phyloP scores from a whole-genome alignment of 768 basidiomycete genomes.

The Kwoniella sp. region DNA sequence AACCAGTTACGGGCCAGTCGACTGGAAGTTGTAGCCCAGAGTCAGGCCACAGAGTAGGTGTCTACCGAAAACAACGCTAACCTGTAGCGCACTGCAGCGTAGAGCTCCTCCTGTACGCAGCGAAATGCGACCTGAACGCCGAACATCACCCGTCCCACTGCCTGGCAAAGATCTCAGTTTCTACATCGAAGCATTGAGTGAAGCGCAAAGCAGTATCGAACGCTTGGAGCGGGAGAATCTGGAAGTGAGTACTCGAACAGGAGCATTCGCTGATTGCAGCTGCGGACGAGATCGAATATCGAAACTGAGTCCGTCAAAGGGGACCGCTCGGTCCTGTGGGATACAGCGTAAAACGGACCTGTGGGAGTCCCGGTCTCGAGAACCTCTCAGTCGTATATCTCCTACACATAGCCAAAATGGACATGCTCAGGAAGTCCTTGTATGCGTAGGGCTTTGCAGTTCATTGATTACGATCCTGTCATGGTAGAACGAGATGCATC shows the following conservation, averaged over 20 bases:
- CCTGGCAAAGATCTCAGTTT: not conserved
- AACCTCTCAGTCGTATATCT: too few species aligned
- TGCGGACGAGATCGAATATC: not conserved
- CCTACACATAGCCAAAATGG: too few species aligned
- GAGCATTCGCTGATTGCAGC: not conserved
- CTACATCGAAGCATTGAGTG: slow-evolving; percentile 15
- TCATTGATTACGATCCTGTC: too few species aligned
- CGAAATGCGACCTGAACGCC: slow-evolving; percentile 6
- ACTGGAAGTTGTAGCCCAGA: slow-evolving; percentile 10
- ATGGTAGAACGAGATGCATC: too few species aligned
- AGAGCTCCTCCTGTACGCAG: too few species aligned
- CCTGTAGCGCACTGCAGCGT: too few species aligned
- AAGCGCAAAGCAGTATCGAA: slow-evolving; percentile 19
- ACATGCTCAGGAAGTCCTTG: too few species aligned
- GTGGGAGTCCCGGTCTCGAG: too few species aligned
- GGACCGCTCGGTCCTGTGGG: slow-evolving; percentile 1
- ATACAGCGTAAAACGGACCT: too few species aligned
- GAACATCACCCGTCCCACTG: not conserved
- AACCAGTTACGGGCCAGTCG: slow-evolving; percentile 20
- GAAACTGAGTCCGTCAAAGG: not conserved
- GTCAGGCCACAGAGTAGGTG: slow-evolving; percentile 2
- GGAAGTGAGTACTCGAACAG: slow-evolving; percentile 13
- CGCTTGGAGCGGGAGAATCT: slow-evolving; percentile 26
- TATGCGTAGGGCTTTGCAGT: too few species aligned
- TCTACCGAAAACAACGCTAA: not conserved